Evolutionary conservation across 2,329 filamentous ascomycete genomes (phyloP), one percentile per base, ranked within the genome.

Genomic region (Aulographum hederae): DNA sequence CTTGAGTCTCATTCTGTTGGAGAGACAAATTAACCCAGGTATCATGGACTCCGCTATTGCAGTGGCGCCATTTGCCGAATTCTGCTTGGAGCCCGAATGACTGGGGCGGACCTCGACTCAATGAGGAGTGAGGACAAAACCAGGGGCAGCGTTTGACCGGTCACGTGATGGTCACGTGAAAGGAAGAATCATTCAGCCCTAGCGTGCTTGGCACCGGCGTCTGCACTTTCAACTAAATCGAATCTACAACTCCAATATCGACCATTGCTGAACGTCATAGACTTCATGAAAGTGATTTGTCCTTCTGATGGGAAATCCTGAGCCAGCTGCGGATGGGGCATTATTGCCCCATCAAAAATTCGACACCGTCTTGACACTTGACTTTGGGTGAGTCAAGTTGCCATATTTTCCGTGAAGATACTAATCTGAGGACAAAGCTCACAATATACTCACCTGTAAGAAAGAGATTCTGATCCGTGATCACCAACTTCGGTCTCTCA

Each of bases 391-490:
- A 25, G 21, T 25, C 21, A 25, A 25, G 10, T 25, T 13, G 13
- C 21, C 13, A 25, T 10, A 25, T 25, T 10, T 25, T 10, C 21
- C 10, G 21, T 25, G 21, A 10, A 10, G 10, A 25, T 10, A 10
- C 21, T 25, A 10, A 25, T 25, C 10, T 13, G 21, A 10, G 10
- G 21, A 25, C 10, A 25, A 10, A 25, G 21, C 41, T 75, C 68
- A 16, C 75, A 80, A 54, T 77, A 74, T 46, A 73, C 70, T 26
- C 77, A 84, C 52, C 61, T 85, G n/a, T n/a, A n/a, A n/a, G n/a
- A n/a, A n/a, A n/a, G n/a, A n/a, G n/a, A n/a, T n/a, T n/a, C n/a
- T n/a, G n/a, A n/a, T n/a, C n/a, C n/a, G n/a, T n/a, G n/a, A n/a
- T n/a, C n/a, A n/a, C n/a, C n/a, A n/a, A n/a, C n/a, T n/a, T n/a